phyloP scores from a whole-genome alignment of 2,329 filamentous ascomycete species.

The Mycosphaerella sp. region DNA sequence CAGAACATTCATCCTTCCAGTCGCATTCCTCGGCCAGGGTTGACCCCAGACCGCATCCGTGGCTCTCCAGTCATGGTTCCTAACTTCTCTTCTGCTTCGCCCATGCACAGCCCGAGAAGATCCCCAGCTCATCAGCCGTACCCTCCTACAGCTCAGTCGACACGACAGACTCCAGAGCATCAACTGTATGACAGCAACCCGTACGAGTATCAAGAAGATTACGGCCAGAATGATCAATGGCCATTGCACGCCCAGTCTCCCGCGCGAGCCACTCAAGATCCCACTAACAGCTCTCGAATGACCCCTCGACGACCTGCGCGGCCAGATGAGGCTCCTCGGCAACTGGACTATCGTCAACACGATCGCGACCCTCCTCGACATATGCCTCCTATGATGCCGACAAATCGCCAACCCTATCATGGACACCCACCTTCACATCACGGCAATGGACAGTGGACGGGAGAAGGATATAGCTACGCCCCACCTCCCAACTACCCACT shows the following conservation, averaged over 20 bases:
- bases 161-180: conserved; percentile 16
- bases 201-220: conserved; percentile 21
- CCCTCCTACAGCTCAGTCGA: conserved; percentile 8
- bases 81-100: conserved; percentile 7
- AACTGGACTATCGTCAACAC: conserved; percentile 13
- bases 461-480: conserved; percentile 26
- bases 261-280: conserved; percentile 5
- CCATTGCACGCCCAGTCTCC: conserved; percentile 19
- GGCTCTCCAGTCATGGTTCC: conserved; percentile 19
- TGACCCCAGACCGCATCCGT: conserved; percentile 16
- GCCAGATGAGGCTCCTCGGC: conserved; percentile 20
- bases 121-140: conserved; percentile 12
- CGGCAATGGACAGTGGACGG: conserved; percentile 28
- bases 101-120: conserved; percentile 13
- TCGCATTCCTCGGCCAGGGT: conserved; percentile 14
- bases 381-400: conserved; percentile 12
- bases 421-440: conserved; percentile 23
- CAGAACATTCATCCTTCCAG: conserved; percentile 9
- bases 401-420: conserved; percentile 10
- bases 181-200: conserved; percentile 26
- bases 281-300: conserved; percentile 14
- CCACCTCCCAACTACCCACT: conserved; percentile 19
- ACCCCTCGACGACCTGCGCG: conserved; percentile 26
- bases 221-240: conserved; percentile 24
- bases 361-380: conserved; percentile 15